Base-by-base conservation (phyloP, 257 asterid genomes). In the Rauvolfia tetraphylla region DNA sequence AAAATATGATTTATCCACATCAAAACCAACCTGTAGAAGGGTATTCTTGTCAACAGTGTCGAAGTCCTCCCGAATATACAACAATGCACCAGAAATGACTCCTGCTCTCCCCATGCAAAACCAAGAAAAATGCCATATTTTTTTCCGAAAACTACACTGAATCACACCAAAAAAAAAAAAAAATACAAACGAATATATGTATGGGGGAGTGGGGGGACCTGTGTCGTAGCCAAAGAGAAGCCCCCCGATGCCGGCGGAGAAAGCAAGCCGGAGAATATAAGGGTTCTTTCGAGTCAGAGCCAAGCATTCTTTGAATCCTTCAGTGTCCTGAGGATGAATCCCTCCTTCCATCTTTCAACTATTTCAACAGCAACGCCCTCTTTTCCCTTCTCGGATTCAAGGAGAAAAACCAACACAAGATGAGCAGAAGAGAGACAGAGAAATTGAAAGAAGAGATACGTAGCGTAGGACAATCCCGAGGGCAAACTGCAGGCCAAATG, bases 381-480 rank as follows among this genome's bases (percentile, higher is more conserved):
- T 46, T 46, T 46, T 11, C 53, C 46, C 8, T 8, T 9, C 17
- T 46, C 3, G 53, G 53, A 46, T 46, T 46, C 8, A 3, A 13
- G 7, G 11, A 9, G 53, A 9, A 0, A 11, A 46, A 42, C 10
- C 39, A 20, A 15, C 17, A 36, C 17, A 14, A 51, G 2, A 46
- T 9, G 15, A 31, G 13, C 78, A 90, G 93, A 79, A 75, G 81
- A 51, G 93, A 85, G 87, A 92, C 88, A 53, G 91, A 95, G 73
- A 89, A 84, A 83, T 92, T 92, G 74, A 90, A 88, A 15, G 53
- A 41, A n/a, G n/a, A 92, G 93, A 68, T 90, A 92, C 0, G 96
- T 67, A 77, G 90, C 73, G 74, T 89, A 92, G 25, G 88, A 92
- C 22, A 96, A 94, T 42, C 96, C 97, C 0, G 95, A 89, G 69